These are phyloP conservation scores for Discostella pseudostelligera DNA, from an alignment of 108 stramenopile genomes.

Conservation along the genomic window DNA sequence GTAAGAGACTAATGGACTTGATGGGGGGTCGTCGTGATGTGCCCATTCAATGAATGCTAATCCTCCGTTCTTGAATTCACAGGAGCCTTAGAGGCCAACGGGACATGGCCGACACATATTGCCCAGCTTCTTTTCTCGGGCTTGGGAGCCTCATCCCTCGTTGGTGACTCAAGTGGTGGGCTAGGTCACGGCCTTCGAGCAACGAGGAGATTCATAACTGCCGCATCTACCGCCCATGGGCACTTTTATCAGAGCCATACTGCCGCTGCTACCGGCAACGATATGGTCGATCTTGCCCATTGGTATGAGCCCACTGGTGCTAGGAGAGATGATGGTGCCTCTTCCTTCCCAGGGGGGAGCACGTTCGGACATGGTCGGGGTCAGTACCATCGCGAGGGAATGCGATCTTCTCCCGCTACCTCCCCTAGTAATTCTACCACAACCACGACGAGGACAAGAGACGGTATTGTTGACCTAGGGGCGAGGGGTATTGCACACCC, in stretches of 20 bases:
- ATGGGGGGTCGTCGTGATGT: neutral
- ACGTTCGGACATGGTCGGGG: too few species aligned
- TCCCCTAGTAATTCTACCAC: neutral
- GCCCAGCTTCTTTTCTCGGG: slow-evolving; percentile 45
- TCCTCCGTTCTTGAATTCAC: neutral
- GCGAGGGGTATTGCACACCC: neutral
- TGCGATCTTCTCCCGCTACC: neutral
- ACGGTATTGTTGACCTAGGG: neutral
- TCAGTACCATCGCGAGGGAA: neutral
- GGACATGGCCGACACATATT: slow-evolving; percentile 43
- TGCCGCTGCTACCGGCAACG: neutral
- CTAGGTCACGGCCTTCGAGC: neutral
- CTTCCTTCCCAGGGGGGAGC: too few species aligned
- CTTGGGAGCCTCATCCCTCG: slow-evolving; percentile 35
- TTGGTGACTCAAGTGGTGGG: slow-evolving; percentile 9
- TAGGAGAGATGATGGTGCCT: too few species aligned
- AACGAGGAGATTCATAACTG: neutral
- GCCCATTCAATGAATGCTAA: neutral
- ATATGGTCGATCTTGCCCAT: too few species aligned
- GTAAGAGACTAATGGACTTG: slow-evolving; percentile 10
- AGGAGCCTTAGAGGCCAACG: slow-evolving; percentile 39
- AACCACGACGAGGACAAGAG: neutral
- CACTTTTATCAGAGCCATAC: too few species aligned
- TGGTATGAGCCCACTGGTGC: too few species aligned
- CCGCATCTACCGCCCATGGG: neutral